A percentile compares a stretch with the other conserved stretches of the same genome.
These are phyloP conservation scores for Alternaria triticimaculans DNA, from an alignment of 2,329 filamentous ascomycete genomes.

Conservation along the genomic window DNA sequence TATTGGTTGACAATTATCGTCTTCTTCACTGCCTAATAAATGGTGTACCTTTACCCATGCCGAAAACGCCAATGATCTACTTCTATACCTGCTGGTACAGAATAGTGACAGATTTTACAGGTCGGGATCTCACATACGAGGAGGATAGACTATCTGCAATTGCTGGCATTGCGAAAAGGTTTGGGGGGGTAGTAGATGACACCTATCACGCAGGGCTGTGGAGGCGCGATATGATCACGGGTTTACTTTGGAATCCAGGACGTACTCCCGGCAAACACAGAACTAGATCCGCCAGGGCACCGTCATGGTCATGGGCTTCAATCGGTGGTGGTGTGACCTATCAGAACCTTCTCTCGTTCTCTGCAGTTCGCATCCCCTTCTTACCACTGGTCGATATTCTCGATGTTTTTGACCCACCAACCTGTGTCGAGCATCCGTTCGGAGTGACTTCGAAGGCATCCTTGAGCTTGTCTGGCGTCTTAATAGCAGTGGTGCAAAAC, in stretches of 20 bases:
- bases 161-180: not conserved
- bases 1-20: accelerated
- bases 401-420: no score
- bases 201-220: not conserved
- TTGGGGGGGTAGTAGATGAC: not conserved
- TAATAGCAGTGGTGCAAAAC: no score
- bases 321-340: not conserved
- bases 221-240: not conserved
- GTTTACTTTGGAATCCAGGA: no score
- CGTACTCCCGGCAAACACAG: no score
- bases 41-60: accelerated
- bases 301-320: not conserved
- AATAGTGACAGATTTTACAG: accelerated
- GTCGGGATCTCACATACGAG: not conserved
- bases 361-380: no score
- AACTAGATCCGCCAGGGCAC: no score
- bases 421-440: no score
- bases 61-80: accelerated
- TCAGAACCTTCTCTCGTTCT: no score
- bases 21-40: not conserved
- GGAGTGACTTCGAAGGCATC: no score
- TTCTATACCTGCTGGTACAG: not conserved
- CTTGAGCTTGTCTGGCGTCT: no score
- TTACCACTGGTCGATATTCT: no score
- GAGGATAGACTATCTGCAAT: not conserved